Evolutionary conservation across 495 filamentous ascomycete genomes (phyloP), one percentile per base, ranked within the genome.

Genomic region (Rhypophila decipiens): DNA sequence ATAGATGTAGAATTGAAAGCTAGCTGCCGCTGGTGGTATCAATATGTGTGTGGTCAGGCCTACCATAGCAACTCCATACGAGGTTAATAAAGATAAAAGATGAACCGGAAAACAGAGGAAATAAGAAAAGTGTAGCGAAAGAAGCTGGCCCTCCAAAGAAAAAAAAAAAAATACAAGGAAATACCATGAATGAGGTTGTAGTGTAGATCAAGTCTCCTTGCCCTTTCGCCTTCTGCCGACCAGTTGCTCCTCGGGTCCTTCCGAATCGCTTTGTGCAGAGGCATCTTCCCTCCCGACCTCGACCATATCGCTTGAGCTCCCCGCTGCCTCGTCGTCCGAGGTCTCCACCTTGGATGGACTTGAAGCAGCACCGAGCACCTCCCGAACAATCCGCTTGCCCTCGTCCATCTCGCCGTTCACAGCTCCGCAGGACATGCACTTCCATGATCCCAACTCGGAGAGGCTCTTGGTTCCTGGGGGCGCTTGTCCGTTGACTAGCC

Each of bases 401-500:
- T 88, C 85, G 47, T 82, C 75, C 23, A 72, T 81, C 54, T 83
- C 77, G 2, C 91, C 90, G 62, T 98, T 98, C 74, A 77, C 78
- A n/a, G 79, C 72, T 1, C 85, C 83, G 57, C 93, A 99, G 36
- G 79, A 82, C 49, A 82, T 84, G 68, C 93, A 99, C 43, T 84
- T 82, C 93, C 93, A 99, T 53, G 73, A 76, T 9, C 91, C 93
- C 1, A 99, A 63, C 36, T 96, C 91, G 13, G 86, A 79, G 13
- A 90, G 68, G 0, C 72, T 79, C 57, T 80, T 85, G 2, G 85
- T 80, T 2, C 94, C 93, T 0, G 93, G 93, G 10, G 93, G 91
- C 2, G 94, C 93, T 58, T 96, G 91, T 3, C 93, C 93, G 59
- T 99, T 99, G 24, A 99, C 91, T 9, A 96, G 77, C 21, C 88